Percentiles rank a stretch among this genome's conserved stretches.
Evolutionary conservation across 2,329 filamentous ascomycete species (phyloP).

Genomic region (Talaromyces sp.): DNA sequence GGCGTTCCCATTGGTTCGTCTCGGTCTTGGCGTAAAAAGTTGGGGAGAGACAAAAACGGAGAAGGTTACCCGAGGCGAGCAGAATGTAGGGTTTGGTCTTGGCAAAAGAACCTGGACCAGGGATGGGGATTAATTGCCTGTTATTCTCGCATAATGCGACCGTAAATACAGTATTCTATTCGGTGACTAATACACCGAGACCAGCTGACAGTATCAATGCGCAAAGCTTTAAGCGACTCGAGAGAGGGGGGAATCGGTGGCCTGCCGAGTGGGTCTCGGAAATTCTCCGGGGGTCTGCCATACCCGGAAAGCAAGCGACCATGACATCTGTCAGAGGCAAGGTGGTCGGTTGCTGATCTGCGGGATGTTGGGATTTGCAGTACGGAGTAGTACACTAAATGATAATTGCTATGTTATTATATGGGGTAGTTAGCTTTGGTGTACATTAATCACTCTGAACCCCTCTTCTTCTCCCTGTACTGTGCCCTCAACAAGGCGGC

Average conservation of each 20-base stretch:
- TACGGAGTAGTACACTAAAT: no score
- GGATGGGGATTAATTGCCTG: neutral
- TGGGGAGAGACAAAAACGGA: neutral
- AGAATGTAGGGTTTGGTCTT: neutral
- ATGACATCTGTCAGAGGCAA: neutral
- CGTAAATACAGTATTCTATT: neutral
- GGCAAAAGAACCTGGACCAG: neutral
- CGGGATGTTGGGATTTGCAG: neutral
- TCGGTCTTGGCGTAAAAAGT: neutral
- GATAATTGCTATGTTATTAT: neutral
- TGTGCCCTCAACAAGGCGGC: slow-evolving; percentile 4
- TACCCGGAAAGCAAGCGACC: neutral
- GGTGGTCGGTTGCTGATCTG: neutral
- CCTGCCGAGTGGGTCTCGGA: neutral
- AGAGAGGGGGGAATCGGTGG: neutral
- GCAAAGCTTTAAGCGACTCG: neutral
- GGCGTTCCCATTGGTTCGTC: neutral
- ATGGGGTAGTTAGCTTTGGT: neutral
- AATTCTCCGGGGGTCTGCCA: neutral
- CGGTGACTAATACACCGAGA: neutral
- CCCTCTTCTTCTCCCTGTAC: slow-evolving; percentile 6
- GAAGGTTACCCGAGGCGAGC: neutral
- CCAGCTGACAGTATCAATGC: neutral
- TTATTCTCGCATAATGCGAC: neutral
- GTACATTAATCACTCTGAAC: neutral